These are phyloP conservation scores for Wallacemonas sp. DNA, from an alignment of 208 protist genomes.

Conservation along the genomic window DNA sequence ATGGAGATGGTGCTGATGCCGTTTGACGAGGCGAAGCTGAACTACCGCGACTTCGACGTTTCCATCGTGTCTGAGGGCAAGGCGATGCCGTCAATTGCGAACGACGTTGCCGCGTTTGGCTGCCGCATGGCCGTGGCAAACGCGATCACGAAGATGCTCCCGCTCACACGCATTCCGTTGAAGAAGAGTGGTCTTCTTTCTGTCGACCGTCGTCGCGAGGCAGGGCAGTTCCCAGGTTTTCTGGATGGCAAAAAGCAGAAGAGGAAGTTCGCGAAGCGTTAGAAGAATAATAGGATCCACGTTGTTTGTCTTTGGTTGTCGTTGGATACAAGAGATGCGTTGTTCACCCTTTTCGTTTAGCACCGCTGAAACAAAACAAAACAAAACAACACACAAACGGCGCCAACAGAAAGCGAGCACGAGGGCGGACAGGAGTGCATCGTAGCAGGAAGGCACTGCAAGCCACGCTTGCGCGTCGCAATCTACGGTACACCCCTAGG, in stretches of 20 bases:
- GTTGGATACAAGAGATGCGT: too few relatives aligned
- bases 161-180: slow-evolving; percentile 82
- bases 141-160: slow-evolving; percentile 82
- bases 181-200: slow-evolving; percentile 90
- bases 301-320: slow-evolving; percentile 17
- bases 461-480: too few relatives aligned
- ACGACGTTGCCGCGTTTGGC: slow-evolving; percentile 84
- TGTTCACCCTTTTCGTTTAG: slow-evolving; percentile 21
- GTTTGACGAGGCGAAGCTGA: slow-evolving; percentile 87
- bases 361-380: background rate
- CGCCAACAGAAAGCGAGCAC: background rate
- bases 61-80: slow-evolving; percentile 84
- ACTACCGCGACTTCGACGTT: slow-evolving; percentile 88
- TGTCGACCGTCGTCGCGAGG: slow-evolving; percentile 77
- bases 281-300: slow-evolving; percentile 27
- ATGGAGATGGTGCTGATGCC: slow-evolving; percentile 91
- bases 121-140: slow-evolving; percentile 86
- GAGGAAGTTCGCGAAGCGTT: slow-evolving; percentile 87
- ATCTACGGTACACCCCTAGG: too few relatives aligned
- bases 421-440: too few relatives aligned
- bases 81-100: slow-evolving; percentile 81
- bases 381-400: background rate
- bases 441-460: too few relatives aligned
- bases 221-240: slow-evolving; percentile 85
- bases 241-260: slow-evolving; percentile 87